These are phyloP conservation scores for Xylariaceae sp. DNA, from an alignment of 2,329 filamentous ascomycete species.

Conservation along the genomic window DNA sequence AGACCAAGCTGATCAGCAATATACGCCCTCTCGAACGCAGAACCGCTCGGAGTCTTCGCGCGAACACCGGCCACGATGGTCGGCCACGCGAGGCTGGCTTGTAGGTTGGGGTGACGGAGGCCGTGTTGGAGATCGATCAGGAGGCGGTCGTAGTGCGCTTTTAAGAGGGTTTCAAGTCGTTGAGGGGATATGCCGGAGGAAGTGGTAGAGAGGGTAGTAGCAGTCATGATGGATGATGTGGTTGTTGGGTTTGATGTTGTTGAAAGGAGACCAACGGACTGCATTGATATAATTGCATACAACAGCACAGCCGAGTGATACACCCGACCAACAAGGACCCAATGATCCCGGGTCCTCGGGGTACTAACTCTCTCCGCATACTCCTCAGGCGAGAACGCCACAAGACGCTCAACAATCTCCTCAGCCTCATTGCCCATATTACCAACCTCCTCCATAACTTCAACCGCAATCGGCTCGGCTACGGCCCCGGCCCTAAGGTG, in stretches of 20 bases:
- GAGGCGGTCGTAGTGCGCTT: conserved; percentile 18
- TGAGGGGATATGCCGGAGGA: no score
- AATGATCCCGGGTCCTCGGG: conserved; percentile 18
- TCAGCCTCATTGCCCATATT: conserved; percentile 11
- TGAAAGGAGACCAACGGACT: conserved; percentile 25
- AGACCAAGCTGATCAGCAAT: conserved; percentile 23
- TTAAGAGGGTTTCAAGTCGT: conserved; percentile 3
- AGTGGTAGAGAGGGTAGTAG: no score
- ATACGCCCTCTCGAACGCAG: conserved; percentile 24
- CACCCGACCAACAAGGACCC: conserved; percentile 29
- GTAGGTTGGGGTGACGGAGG: conserved; percentile 15
- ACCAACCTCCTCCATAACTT: no score
- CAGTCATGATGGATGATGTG: no score
- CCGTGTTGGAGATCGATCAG: conserved; percentile 23
- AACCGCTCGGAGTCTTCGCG: conserved; percentile 22
- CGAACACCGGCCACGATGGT: conserved; percentile 33
- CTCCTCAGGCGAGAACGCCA: conserved; percentile 26
- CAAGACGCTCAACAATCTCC: conserved; percentile 21
- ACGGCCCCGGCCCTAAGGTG: conserved; percentile 11
- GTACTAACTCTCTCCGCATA: conserved; percentile 23
- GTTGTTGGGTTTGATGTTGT: no score
- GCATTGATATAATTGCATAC: conserved; percentile 28
- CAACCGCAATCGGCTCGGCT: not conserved
- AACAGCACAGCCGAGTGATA: conserved; percentile 30
- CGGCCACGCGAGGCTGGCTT: conserved; percentile 31